A percentile compares a stretch with the other conserved stretches of the same genome.
These are phyloP conservation scores for Venturia pyrina DNA, from an alignment of 2,329 filamentous ascomycete species.

Conservation along the genomic window DNA sequence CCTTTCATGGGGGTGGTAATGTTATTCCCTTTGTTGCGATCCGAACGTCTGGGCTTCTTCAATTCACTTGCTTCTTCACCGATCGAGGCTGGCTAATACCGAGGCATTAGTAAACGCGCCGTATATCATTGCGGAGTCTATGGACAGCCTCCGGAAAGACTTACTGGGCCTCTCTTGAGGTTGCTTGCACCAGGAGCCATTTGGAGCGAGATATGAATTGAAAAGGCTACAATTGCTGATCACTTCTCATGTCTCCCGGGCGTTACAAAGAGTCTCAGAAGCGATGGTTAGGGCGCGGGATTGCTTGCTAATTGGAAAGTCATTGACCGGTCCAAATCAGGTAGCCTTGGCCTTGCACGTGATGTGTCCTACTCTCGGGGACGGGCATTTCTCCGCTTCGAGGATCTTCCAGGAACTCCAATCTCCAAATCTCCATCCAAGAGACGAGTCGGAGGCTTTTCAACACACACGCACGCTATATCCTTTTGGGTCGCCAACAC, in stretches of 20 bases:
- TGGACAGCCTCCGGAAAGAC: neutral
- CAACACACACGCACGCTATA: no score
- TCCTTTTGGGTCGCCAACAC: no score
- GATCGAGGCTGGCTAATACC: slow-evolving; percentile 3
- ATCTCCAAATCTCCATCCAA: no score
- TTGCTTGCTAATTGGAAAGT: neutral
- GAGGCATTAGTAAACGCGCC: neutral
- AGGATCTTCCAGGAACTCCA: neutral
- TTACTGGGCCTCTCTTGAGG: slow-evolving; percentile 9
- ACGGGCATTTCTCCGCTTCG: neutral
- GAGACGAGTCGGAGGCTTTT: no score
- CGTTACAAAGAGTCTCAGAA: neutral
- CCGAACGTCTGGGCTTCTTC: slow-evolving; percentile 77
- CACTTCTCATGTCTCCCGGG: neutral
- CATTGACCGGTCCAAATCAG: neutral
- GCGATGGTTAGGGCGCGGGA: neutral
- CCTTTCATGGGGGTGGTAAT: slow-evolving; percentile 20
- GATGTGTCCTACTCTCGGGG: neutral
- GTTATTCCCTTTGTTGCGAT: slow-evolving; percentile 55
- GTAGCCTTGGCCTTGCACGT: neutral
- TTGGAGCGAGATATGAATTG: neutral
- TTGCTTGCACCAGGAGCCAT: slow-evolving; percentile 8
- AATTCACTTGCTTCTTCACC: slow-evolving; percentile 11
- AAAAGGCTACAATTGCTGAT: neutral
- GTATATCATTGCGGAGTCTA: neutral